Evolutionary conservation across 1,139 yeast genomes (phyloP).

Genomic region (Nakaseomyces uthaithaninus): DNA sequence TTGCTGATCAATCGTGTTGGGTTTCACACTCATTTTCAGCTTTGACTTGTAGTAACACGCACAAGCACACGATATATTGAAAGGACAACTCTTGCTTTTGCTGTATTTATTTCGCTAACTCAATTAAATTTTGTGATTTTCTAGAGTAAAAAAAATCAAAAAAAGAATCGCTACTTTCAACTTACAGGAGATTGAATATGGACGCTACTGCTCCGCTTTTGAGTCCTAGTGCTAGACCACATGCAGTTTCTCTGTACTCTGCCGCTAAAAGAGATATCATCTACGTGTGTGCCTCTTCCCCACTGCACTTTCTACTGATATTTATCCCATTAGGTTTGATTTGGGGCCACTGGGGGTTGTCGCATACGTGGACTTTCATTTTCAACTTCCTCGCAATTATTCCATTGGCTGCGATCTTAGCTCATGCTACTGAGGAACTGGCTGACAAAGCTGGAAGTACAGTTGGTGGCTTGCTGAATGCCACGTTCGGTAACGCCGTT

Average conservation of each 20-base stretch:
- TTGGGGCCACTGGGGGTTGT: conserved; percentile 46
- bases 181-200: conserved; percentile 7
- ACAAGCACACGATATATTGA: no score
- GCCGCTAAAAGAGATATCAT: conserved; percentile 16
- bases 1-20: no score
- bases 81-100: no score
- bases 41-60: no score
- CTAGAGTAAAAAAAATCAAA: not conserved
- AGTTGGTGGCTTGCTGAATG: conserved; percentile 85
- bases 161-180: not conserved
- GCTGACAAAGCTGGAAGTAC: conserved; percentile 82
- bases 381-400: conserved; percentile 84
- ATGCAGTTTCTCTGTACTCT: conserved; percentile 9
- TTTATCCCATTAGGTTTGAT: conserved; percentile 85
- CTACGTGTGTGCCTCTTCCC: conserved; percentile 50
- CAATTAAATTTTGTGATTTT: no score
- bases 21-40: no score
- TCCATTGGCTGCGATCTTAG: conserved; percentile 83
- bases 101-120: no score
- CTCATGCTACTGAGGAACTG: conserved; percentile 88
- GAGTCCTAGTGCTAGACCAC: conserved; percentile 8
- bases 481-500: conserved; percentile 91
- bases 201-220: conserved; percentile 16
- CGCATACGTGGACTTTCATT: conserved; percentile 54
- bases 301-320: conserved; percentile 65